Percentiles rank a stretch among this genome's conserved stretches.
Evolutionary conservation across 306 rosid species (phyloP).

Genomic region (Cucurbita maxima): DNA sequence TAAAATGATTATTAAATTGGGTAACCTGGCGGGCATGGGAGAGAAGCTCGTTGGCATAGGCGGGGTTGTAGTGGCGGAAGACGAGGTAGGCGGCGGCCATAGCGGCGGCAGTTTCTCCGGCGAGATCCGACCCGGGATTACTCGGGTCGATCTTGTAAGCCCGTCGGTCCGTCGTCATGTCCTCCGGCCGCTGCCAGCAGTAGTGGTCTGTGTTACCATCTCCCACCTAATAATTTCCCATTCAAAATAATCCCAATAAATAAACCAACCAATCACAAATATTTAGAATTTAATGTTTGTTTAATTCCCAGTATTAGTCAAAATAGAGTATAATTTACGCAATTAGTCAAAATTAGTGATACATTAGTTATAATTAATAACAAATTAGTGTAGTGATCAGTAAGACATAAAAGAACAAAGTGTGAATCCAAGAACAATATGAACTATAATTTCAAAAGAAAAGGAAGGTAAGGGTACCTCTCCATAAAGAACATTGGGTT

Average conservation of each 20-base stretch:
- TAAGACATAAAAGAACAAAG: neutral
- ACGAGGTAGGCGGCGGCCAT: slow-evolving; percentile 98
- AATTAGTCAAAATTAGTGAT: neutral
- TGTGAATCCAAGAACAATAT: no score
- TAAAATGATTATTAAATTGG: neutral
- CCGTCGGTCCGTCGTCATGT: slow-evolving; percentile 90
- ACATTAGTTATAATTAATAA: neutral
- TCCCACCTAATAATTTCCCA: slow-evolving; percentile 55
- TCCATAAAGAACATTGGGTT: slow-evolving; percentile 81
- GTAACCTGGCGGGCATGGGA: slow-evolving; percentile 71
- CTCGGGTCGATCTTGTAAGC: slow-evolving; percentile 79
- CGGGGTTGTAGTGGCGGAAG: slow-evolving; percentile 68
- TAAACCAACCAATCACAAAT: neutral
- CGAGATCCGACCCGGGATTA: slow-evolving; percentile 97
- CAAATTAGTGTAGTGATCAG: neutral
- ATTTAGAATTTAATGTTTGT: neutral
- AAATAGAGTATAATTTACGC: neutral
- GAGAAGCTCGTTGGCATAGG: slow-evolving; percentile 60
- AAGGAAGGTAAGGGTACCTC: slow-evolving; percentile 26
- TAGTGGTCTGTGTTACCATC: slow-evolving; percentile 89
- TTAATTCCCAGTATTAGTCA: neutral
- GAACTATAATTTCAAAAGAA: neutral
- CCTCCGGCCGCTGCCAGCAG: slow-evolving; percentile 99
- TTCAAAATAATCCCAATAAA: neutral
- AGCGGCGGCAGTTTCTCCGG: slow-evolving; percentile 97